Evolutionary conservation across 139 green algal genomes (phyloP).

Genomic region (Coccomyxa sp.): DNA sequence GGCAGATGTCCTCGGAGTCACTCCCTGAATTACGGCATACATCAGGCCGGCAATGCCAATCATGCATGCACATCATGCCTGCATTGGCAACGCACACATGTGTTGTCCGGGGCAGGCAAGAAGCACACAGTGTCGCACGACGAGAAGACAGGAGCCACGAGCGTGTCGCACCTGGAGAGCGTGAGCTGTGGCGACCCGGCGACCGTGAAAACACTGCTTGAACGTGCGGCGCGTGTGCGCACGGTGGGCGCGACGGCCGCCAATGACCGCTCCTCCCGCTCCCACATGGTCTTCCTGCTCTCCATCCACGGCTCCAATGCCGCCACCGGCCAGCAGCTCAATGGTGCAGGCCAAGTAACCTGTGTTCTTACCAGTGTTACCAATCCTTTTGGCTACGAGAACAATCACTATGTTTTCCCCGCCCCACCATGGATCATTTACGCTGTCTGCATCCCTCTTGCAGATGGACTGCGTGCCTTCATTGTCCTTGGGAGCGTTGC

Average conservation of each 20-base stretch:
- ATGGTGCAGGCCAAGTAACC: constrained; percentile 18
- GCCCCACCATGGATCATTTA: too few species aligned
- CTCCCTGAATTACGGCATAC: too few species aligned
- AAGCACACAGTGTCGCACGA: constrained; percentile 48
- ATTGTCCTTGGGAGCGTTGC: too few species aligned
- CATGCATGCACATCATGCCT: neutral
- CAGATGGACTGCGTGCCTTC: too few species aligned
- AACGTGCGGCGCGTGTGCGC: constrained; percentile 21
- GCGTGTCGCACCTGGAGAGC: constrained; percentile 56
- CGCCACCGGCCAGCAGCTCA: constrained; percentile 32
- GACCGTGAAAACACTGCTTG: constrained; percentile 21
- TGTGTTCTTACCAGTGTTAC: too few species aligned
- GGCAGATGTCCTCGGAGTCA: too few species aligned
- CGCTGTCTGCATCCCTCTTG: too few species aligned
- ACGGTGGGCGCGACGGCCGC: constrained; percentile 69
- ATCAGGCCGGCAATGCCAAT: too few species aligned
- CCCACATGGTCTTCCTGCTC: constrained; percentile 76
- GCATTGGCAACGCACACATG: neutral
- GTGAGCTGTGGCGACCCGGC: constrained; percentile 50
- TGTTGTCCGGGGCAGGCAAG: constrained; percentile 21
- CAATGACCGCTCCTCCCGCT: constrained; percentile 75
- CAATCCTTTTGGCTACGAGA: too few species aligned
- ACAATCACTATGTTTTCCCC: too few species aligned
- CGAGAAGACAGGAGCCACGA: constrained; percentile 40
- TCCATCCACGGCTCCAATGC: constrained; percentile 58